Conservation (phyloP, 768 basidiomycete genomes). For the Cyathus striatus region DNA sequence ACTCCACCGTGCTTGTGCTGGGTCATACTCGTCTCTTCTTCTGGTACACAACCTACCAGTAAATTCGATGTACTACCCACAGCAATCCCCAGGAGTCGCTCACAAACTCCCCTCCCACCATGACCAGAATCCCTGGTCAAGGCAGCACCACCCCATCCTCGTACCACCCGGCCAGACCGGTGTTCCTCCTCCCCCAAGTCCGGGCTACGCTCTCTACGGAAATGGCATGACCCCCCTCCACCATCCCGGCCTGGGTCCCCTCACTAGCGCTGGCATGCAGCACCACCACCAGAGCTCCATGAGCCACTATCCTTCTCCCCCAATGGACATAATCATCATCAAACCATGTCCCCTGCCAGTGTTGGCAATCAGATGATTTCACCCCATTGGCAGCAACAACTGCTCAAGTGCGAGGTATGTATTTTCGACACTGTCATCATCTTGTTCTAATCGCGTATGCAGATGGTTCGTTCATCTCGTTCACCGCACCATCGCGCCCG, state of each 20-base stretch:
- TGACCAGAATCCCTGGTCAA: constrained; percentile 71
- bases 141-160: constrained; percentile 51
- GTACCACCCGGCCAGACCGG: constrained; percentile 45
- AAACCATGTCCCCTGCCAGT: constrained; percentile 55
- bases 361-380: constrained; percentile 60
- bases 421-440: constrained; percentile 7
- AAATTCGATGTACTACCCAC: constrained; percentile 78
- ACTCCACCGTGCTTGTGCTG: too few relatives aligned
- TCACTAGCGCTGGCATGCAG: constrained; percentile 47
- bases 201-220: constrained; percentile 72
- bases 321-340: constrained; percentile 55
- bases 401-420: constrained; percentile 88
- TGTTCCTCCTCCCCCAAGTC: constrained; percentile 64
- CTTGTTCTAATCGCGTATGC: constrained; percentile 33
- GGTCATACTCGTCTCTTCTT: too few relatives aligned
- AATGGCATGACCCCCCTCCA: constrained; percentile 53
- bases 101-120: constrained; percentile 74
- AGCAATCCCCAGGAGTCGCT: constrained; percentile 76
- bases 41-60: constrained; percentile 12
- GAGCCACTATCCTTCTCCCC: constrained; percentile 78
- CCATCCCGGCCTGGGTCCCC: constrained; percentile 51
- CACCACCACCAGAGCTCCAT: constrained; percentile 81
- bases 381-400: constrained; percentile 89
- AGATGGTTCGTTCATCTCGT: constrained; percentile 83
- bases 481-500: constrained; percentile 93